Base-by-base conservation (phyloP, 352 stramenopile species). In the Halophytophthora polymorphica region DNA sequence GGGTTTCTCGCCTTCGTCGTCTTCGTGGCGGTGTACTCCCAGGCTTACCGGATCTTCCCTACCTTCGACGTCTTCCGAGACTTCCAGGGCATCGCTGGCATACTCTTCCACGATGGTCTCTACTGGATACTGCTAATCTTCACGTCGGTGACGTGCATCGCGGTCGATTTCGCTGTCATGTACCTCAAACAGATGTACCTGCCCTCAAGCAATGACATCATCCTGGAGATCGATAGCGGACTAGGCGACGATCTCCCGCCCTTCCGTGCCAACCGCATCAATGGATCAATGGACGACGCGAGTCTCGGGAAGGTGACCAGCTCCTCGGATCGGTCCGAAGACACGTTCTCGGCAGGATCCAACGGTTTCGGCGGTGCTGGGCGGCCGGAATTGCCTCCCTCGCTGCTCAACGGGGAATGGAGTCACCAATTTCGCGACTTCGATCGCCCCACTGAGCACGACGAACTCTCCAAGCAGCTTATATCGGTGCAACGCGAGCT, bases 131-230 rank as follows among this genome's bases (percentile, higher is more conserved):
- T 84, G 17, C 61, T 94, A 1, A 53, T 90, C 10, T 83, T 89
- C 44, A 78, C 81, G 2, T 72, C 76, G 0, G 57, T 93, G 7
- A 58, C 78, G 2, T 89, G 75, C 15, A 58, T 94, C 13, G 70
- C 59, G 15, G 64, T 82, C 3, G 80, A 94, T 45, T 44, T 89
- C 28, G 71, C 76, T 6, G 61, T 86, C 38, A 75, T 84, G 58
- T 94, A 93, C 51, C 28, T 94, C 28, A 79, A 75, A 45, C 77
- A 88, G 50, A 94, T 92, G 82, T 92, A 93, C 25, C 54, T 94
- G 40, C 82, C 84, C 3, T 85, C 81, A 1, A 90, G 83, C 48
- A 83, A 84, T 49, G 80, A 89, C 25, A 94, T 94, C 35, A 92
- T 94, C 28, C 61, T 86, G 28, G 83, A 94, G 34, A 94, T 94